Base-by-base conservation (phyloP, 805 yeast genomes). In the Kodamaea restingae region DNA sequence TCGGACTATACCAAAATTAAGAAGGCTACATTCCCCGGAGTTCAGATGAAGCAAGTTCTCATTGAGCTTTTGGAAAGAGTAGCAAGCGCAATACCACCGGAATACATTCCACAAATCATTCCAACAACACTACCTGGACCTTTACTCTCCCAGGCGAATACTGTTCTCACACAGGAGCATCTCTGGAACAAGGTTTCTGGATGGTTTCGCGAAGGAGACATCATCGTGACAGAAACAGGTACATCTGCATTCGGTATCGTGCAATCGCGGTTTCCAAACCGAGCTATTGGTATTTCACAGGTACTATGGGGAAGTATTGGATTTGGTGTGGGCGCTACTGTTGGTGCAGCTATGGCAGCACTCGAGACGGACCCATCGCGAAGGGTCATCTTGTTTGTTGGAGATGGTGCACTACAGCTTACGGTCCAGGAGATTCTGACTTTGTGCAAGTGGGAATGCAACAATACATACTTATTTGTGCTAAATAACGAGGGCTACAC, bases 331-430 rank as follows among this genome's bases (percentile, higher is more conserved):
- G 61, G 61, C 8, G 57, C 61, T 29, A 52, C 61, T 4, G 49
- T 55, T 27, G 61, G 61, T 28, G 61, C 58, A 4, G 58, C 49
- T 28, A 52, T 52, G 54, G 61, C 60, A 1, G 58, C 58, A 4
- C 48, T 54, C 40, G 61, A 56, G 17, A 29, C 34, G 10, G 39
- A 44, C 29, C 44, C 42, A 4, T 26, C 20, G 14, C 56, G 58
- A 50, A 54, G 70, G 52, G 69, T 62, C 35, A 53, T 65, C 29
- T 51, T 65, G 44, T 64, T 65, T 41, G 65, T 64, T n/a, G 70
- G 70, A 32, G 70, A 65, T 46, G 70, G 70, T 32, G 63, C 70
- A 10, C 61, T 65, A 50, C 70, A 65, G 41, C 55, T 64, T 41
- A 63, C 70, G 2, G 67, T 61, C n/a, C 70, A 65, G 43, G 70